These are phyloP conservation scores for Microbotryum saponariae DNA, from an alignment of 1,284 basidiomycete genomes.

Conservation along the genomic window DNA sequence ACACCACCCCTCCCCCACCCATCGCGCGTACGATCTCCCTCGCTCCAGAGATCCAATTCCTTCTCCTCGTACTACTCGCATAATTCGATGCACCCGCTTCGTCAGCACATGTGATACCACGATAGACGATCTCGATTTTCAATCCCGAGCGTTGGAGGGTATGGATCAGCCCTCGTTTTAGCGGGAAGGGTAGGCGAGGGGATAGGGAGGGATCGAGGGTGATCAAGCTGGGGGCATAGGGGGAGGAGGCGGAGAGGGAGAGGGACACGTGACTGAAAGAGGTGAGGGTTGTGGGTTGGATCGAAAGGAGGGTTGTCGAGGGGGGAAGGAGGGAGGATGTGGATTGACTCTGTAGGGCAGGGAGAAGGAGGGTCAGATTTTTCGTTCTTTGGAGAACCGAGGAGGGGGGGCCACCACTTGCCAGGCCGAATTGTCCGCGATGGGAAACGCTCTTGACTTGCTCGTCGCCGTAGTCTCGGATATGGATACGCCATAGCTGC, in stretches of 20 bases:
- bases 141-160: conserved; percentile 74
- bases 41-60: conserved; percentile 73
- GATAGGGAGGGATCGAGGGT: conserved; percentile 63
- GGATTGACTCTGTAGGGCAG: conserved; percentile 21
- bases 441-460: conserved; percentile 22
- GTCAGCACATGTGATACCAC: conserved; percentile 59
- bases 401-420: conserved; percentile 4
- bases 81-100: conserved; percentile 27
- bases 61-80: conserved; percentile 45
- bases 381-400: neutral
- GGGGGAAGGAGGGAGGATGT: conserved; percentile 22
- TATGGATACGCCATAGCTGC: conserved; percentile 28
- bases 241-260: conserved; percentile 68
- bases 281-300: conserved; percentile 60
- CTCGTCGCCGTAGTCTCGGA: conserved; percentile 24
- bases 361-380: neutral
- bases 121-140: conserved; percentile 71
- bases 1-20: conserved; percentile 62
- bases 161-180: conserved; percentile 72
- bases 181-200: conserved; percentile 66
- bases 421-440: conserved; percentile 28
- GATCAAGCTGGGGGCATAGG: conserved; percentile 71
- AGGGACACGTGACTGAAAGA: conserved; percentile 71
- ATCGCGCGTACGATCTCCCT: conserved; percentile 65
- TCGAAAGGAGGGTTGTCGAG: conserved; percentile 50